Percentiles rank a stretch among this genome's conserved stretches.
Evolutionary conservation across 1,139 yeast genomes (phyloP).

Genomic region (Hansenula lynferdii): DNA sequence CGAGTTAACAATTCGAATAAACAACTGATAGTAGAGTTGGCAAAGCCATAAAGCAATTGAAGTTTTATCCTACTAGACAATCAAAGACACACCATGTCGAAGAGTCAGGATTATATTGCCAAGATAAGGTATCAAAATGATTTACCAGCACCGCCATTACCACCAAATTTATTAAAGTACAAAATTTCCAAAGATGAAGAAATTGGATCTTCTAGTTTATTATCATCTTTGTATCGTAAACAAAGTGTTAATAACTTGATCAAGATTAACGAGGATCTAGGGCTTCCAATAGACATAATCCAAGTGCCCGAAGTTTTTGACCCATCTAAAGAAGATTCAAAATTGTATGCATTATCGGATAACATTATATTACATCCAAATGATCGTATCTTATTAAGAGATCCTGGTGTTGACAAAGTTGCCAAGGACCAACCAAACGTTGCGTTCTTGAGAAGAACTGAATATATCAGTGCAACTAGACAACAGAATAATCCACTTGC

Average conservation of each 20-base stretch:
- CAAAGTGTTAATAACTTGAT: conserved; percentile 67
- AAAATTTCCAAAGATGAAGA: conserved; percentile 37
- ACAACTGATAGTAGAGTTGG: too few species aligned
- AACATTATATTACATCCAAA: conserved; percentile 58
- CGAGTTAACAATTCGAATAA: too few species aligned
- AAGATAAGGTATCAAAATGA: conserved; percentile 81
- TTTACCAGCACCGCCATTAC: conserved; percentile 90
- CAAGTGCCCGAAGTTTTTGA: conserved; percentile 67
- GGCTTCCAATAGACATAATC: conserved; percentile 76
- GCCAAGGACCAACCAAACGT: conserved; percentile 54
- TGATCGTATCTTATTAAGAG: conserved; percentile 74
- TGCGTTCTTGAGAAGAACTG: conserved; percentile 89
- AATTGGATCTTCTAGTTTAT: conserved; percentile 55
- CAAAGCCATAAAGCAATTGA: too few species aligned
- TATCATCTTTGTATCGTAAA: conserved; percentile 65
- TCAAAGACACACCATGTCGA: conserved; percentile 38
- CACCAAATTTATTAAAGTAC: conserved; percentile 75
- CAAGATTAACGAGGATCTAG: conserved; percentile 67
- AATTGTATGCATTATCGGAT: conserved; percentile 31
- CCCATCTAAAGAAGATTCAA: conserved; percentile 44
- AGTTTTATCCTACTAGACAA: too few species aligned
- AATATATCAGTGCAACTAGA: conserved; percentile 51
- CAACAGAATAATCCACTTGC: conserved; percentile 1
- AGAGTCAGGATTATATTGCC: conserved; percentile 84
- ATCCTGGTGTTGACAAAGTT: conserved; percentile 59